Conservation (phyloP, 805 yeast genomes). For the Suhomyces sp. region DNA sequence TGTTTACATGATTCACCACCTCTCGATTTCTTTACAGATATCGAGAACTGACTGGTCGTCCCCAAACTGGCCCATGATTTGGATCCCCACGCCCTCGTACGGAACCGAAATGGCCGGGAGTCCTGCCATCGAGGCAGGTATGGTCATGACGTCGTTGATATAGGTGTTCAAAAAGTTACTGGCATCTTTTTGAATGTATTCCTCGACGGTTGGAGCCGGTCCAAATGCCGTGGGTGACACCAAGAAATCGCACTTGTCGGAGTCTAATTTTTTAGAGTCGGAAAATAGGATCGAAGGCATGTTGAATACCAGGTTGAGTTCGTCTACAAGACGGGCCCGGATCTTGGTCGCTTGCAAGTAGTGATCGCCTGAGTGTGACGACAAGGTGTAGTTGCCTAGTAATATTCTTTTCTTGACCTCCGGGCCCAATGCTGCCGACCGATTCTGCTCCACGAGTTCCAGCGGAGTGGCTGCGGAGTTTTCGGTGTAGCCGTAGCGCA, state of each 20-base stretch:
- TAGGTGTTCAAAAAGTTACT: conserved; percentile 58
- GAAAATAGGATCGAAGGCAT: conserved; percentile 35
- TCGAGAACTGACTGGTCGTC: conserved; percentile 65
- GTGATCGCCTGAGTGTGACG: conserved; percentile 72
- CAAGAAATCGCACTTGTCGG: conserved; percentile 57
- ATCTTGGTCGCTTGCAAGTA: conserved; percentile 72
- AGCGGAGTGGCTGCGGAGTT: conserved; percentile 4
- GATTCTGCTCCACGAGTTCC: conserved; percentile 40
- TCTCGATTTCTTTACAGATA: conserved; percentile 13
- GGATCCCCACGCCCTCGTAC: conserved; percentile 56
- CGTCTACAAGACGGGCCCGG: conserved; percentile 57
- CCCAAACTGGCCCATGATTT: conserved; percentile 83
- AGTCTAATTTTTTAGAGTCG: conserved; percentile 7
- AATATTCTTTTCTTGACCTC: conserved; percentile 84
- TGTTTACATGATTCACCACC: not conserved
- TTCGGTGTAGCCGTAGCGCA: conserved; percentile 68
- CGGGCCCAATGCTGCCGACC: conserved; percentile 66
- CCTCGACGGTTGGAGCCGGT: conserved; percentile 51
- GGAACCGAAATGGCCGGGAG: conserved; percentile 85
- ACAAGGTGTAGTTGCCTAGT: conserved; percentile 82
- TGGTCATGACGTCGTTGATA: conserved; percentile 79
- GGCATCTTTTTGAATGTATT: conserved; percentile 33
- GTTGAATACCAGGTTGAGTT: conserved; percentile 64
- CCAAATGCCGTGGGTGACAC: conserved; percentile 70
- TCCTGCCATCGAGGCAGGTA: conserved; percentile 91